Percentiles rank a stretch among this genome's conserved stretches.
Evolutionary conservation across 768 basidiomycete species (phyloP).

Genomic region (Rhodotorula diobovata): DNA sequence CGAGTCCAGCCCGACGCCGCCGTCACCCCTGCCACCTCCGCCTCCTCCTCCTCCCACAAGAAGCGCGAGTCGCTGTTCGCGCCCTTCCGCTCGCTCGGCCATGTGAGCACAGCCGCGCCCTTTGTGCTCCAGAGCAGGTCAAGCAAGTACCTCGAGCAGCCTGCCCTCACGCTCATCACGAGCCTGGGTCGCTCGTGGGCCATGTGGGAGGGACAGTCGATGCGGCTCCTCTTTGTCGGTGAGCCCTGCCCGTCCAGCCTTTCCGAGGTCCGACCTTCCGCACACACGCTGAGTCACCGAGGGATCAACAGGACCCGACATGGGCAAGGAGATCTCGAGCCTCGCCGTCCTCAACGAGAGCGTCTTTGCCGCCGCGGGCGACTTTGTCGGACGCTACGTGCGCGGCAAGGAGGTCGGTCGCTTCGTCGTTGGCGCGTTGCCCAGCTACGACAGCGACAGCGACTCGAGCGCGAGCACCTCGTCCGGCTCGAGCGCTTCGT

Average conservation of each 20-base stretch:
- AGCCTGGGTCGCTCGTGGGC: slow-evolving; percentile 88
- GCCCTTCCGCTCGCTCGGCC: slow-evolving; percentile 91
- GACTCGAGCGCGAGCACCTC: not conserved
- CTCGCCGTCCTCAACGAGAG: slow-evolving; percentile 78
- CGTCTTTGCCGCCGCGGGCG: slow-evolving; percentile 73
- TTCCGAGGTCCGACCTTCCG: too few relatives aligned
- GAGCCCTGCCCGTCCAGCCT: slow-evolving; percentile 47
- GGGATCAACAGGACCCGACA: slow-evolving; percentile 67
- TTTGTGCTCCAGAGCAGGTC: slow-evolving; percentile 80
- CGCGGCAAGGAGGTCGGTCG: slow-evolving; percentile 77
- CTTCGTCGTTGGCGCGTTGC: slow-evolving; percentile 43
- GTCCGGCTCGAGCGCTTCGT: not conserved
- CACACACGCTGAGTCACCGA: not conserved
- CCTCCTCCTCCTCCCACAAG: too few relatives aligned
- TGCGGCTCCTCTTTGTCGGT: slow-evolving; percentile 91
- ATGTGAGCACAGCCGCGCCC: slow-evolving; percentile 84
- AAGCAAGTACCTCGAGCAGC: slow-evolving; percentile 76
- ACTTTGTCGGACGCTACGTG: slow-evolving; percentile 66
- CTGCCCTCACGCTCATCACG: slow-evolving; percentile 75
- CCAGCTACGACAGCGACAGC: slow-evolving; percentile 3
- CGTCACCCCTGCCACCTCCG: not conserved
- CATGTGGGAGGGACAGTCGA: slow-evolving; percentile 91
- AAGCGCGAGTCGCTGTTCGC: slow-evolving; percentile 59
- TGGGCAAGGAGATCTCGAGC: slow-evolving; percentile 64
- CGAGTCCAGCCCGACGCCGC: not conserved